Conservation (phyloP, 768 basidiomycete genomes). For the Suillus alpinus region DNA sequence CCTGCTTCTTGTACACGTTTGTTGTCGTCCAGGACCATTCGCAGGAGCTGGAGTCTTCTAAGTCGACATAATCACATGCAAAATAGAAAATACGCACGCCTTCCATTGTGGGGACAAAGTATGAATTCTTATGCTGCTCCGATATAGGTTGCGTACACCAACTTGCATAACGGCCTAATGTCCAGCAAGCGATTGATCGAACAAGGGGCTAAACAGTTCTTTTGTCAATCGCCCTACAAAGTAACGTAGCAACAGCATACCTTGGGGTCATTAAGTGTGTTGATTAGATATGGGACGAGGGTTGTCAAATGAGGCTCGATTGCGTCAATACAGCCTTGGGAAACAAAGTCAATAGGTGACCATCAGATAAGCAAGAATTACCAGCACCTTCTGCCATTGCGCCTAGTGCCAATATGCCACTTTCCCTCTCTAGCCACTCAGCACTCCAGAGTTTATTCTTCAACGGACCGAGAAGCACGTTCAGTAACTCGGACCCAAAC, state of each 20-base stretch:
- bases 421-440: slow-evolving; percentile 94
- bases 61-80: background rate
- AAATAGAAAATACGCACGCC: slow-evolving; percentile 59
- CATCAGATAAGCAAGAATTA: background rate
- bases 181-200: slow-evolving; percentile 99
- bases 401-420: slow-evolving; percentile 91
- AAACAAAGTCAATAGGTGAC: slow-evolving; percentile 11
- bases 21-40: slow-evolving; percentile 97
- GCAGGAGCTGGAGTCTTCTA: slow-evolving; percentile 64
- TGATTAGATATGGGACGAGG: slow-evolving; percentile 89
- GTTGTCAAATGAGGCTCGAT: slow-evolving; percentile 94
- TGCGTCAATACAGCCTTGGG: slow-evolving; percentile 88
- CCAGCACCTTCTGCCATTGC: slow-evolving; percentile 94
- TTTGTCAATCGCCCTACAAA: slow-evolving; percentile 6
- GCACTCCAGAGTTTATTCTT: slow-evolving; percentile 91
- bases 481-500: slow-evolving; percentile 86
- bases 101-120: slow-evolving; percentile 98
- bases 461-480: slow-evolving; percentile 82
- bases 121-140: slow-evolving; percentile 84
- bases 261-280: slow-evolving; percentile 88
- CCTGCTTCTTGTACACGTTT: slow-evolving; percentile 99
- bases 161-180: slow-evolving; percentile 95
- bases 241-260: slow-evolving; percentile 38
- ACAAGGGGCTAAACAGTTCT: slow-evolving; percentile 73
- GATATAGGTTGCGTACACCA: slow-evolving; percentile 90